phyloP scores from a whole-genome alignment of 2,329 filamentous ascomycete species.

The Aaosphaeria arxii region DNA sequence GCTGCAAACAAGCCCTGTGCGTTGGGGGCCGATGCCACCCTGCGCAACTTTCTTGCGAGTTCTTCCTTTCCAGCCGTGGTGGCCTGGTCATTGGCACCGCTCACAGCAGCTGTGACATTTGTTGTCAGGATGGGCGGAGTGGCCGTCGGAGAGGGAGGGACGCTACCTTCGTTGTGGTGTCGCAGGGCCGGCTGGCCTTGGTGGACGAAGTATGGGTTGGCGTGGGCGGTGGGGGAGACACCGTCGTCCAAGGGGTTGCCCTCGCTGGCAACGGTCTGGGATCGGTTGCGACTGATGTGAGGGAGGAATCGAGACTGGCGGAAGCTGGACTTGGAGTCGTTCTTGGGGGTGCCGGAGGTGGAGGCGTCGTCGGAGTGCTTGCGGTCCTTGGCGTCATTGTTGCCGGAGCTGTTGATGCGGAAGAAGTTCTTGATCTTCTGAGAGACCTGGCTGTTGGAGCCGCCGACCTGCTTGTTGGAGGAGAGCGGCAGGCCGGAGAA shows the following conservation, averaged over 20 bases:
- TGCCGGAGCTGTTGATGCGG: conserved; percentile 59
- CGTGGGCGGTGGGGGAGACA: conserved; percentile 86
- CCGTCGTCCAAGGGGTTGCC: conserved; percentile 85
- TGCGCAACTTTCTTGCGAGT: conserved; percentile 83
- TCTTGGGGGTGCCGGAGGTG: conserved; percentile 44
- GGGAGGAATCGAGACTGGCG: conserved; percentile 87
- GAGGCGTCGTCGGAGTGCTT: conserved; percentile 39
- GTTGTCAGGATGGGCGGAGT: conserved; percentile 65
- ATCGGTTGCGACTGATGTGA: conserved; percentile 81
- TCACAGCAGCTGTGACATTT: conserved; percentile 63
- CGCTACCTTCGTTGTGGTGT: conserved; percentile 91
- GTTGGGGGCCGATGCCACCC: conserved; percentile 95
- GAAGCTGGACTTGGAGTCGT: conserved; percentile 65
- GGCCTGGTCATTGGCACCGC: conserved; percentile 61
- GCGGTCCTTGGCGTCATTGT: conserved; percentile 41
- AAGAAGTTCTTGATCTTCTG: conserved; percentile 69
- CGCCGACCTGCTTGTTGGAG: conserved; percentile 47
- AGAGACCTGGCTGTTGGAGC: conserved; percentile 54
- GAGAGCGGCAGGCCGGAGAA: conserved; percentile 47
- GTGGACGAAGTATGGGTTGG: conserved; percentile 96
- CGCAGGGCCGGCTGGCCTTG: conserved; percentile 90
- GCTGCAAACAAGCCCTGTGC: conserved; percentile 82
- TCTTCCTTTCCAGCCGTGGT: conserved; percentile 87
- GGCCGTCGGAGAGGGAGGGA: conserved; percentile 88
- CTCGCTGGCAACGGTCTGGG: conserved; percentile 87